Evolutionary conservation across 1,139 yeast species (phyloP), one percentile per base, ranked within the genome.

Genomic region (Suhomyces maxii): DNA sequence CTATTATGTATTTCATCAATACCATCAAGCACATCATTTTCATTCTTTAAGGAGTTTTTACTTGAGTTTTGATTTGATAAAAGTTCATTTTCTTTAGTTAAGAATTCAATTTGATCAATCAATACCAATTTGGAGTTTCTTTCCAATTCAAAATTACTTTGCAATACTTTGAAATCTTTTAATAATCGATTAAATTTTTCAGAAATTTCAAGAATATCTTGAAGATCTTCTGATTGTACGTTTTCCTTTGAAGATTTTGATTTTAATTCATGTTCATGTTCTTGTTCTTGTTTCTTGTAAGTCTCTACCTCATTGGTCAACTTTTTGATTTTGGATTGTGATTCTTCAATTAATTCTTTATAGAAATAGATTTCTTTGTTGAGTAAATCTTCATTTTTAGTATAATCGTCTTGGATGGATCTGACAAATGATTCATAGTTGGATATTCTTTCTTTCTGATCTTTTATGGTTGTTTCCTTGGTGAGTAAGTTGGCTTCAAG

Each of bases 31-130:
- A 45, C 48, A 25, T 48, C 53, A 37, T 34, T 34, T 30, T 45
- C 51, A 34, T 46, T 46, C 25, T 53, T 46, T 18, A 50, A 44
- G 34, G 53, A 48, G 31, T 47, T 46, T 25, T 45, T 52, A 25
- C 49, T 50, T 7, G 53, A 46, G 35, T 44, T 48, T 40, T 48
- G 48, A 34, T 44, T 53, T 7, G 57, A 44, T 32, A 66, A 58
- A 37, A 67, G 64, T 34, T 65, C 67, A 49, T 69, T 71, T 52
- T 76, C 73, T 46, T 68, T 69, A 37, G 77, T 68, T 51, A 79
- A 65, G 54, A 64, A 66, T 55, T 80, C 85, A 38, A 80, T 68
- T 61, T 80, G 83, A 54, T 79, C 83, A 48, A 80, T 77, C 44
- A 80, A 71, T 37, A 77, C 68, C 50, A 77, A 62, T 52, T 79